Evolutionary conservation across 169 alveolate genomes (phyloP).

Genomic region (Plasmodium coatneyi): DNA sequence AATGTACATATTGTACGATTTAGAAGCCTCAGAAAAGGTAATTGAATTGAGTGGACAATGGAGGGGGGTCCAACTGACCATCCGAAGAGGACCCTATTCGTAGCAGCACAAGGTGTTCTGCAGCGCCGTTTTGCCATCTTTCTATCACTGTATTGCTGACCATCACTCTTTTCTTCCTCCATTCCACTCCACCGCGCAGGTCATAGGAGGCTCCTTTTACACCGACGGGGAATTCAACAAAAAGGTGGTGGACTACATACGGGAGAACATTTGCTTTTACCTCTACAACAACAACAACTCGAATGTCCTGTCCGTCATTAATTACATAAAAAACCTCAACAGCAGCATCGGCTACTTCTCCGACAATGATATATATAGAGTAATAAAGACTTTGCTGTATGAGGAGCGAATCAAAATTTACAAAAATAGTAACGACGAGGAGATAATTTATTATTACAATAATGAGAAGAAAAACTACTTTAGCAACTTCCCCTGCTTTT

Average conservation of each 20-base stretch:
- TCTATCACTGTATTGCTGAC: background rate
- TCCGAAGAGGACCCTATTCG: background rate
- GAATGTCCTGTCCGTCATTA: conserved; percentile 75
- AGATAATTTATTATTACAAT: conserved; percentile 53
- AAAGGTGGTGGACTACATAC: conserved; percentile 87
- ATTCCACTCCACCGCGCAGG: conserved; percentile 57
- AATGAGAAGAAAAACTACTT: conserved; percentile 58
- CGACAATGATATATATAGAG: conserved; percentile 68
- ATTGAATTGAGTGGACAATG: background rate
- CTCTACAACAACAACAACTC: conserved; percentile 71
- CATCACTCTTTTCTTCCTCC: background rate
- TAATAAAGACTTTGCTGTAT: conserved; percentile 47
- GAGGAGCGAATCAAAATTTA: conserved; percentile 66
- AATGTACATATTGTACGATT: conserved; percentile 88
- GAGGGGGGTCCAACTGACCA: background rate
- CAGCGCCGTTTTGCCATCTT: background rate
- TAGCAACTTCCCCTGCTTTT: conserved; percentile 58
- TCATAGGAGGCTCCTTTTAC: conserved; percentile 93
- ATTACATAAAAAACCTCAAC: conserved; percentile 70
- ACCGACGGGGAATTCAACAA: conserved; percentile 92
- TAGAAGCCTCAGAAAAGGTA: conserved; percentile 93
- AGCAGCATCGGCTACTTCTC: conserved; percentile 52
- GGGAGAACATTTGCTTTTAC: conserved; percentile 79
- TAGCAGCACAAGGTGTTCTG: background rate
- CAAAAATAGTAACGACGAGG: conserved; percentile 52